phyloP scores from a whole-genome alignment of 106 monocot species.

The Dactylorhiza incarnata region DNA sequence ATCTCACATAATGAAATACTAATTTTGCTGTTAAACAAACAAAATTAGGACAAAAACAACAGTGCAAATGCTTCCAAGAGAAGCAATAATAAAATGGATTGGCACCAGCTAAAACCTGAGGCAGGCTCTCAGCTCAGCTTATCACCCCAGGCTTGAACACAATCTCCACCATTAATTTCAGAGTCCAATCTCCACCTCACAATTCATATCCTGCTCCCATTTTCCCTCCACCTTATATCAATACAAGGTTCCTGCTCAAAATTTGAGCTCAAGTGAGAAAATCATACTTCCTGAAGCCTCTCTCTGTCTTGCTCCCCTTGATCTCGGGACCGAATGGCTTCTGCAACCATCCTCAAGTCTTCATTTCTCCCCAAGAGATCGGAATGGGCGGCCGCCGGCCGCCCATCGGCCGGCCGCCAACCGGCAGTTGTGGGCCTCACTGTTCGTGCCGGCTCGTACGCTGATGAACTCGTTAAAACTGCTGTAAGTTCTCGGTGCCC shows the following conservation, averaged over 20 bases:
- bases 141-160: constrained; percentile 11
- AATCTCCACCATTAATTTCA: constrained; percentile 41
- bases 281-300: not conserved
- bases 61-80: too few species aligned
- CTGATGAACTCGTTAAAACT: constrained; percentile 88
- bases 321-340: constrained; percentile 43
- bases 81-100: not conserved
- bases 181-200: constrained; percentile 48
- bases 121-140: constrained; percentile 8
- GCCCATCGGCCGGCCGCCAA: constrained; percentile 16
- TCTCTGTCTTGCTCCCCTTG: not conserved
- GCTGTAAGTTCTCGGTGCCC: constrained; percentile 32
- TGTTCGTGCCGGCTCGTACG: constrained; percentile 55
- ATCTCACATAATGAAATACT: too few species aligned
- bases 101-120: constrained; percentile 10
- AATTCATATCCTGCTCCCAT: constrained; percentile 45
- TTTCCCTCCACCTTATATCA: constrained; percentile 19
- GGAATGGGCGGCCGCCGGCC: constrained; percentile 45
- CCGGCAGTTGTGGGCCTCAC: constrained; percentile 37
- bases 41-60: too few species aligned
- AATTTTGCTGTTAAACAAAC: too few species aligned
- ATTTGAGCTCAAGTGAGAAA: not conserved
- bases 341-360: constrained; percentile 82
- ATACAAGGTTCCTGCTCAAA: not conserved
- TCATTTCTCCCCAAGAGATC: constrained; percentile 77